These are phyloP conservation scores for Pochonia chlamydosporia DNA, from an alignment of 2,329 filamentous ascomycete species.

Conservation along the genomic window DNA sequence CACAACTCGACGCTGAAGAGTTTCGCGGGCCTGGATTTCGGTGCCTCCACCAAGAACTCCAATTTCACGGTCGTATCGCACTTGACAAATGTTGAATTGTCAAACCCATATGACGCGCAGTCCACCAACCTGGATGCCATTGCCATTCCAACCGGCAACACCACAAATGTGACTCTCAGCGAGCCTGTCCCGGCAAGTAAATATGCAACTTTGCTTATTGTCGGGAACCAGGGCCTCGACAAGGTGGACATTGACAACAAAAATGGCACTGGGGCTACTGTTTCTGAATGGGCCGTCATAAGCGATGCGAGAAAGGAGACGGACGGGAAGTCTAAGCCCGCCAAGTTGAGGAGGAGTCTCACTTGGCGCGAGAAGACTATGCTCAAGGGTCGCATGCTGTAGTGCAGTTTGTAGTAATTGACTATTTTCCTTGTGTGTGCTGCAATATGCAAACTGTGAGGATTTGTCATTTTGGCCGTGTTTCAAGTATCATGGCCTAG, in stretches of 20 bases:
- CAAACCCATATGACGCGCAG: conserved; percentile 8
- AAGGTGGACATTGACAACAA: conserved; percentile 6
- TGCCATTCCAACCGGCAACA: conserved; percentile 13
- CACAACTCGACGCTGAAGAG: conserved; percentile 9
- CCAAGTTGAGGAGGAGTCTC: neutral
- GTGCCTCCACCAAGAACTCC: neutral
- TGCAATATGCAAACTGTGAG: too few species aligned
- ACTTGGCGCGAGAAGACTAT: neutral
- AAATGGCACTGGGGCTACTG: conserved; percentile 14
- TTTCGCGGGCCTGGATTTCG: neutral
- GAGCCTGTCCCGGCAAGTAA: conserved; percentile 7
- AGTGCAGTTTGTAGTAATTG: too few species aligned
- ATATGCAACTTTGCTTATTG: conserved; percentile 14
- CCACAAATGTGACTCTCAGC: conserved; percentile 12
- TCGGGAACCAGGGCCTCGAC: conserved; percentile 13
- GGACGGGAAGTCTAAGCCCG: neutral
- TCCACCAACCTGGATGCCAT: conserved; percentile 7
- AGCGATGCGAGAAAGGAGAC: conserved; percentile 1
- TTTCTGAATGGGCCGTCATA: conserved; percentile 15
- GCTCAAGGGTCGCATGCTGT: neutral
- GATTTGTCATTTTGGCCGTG: too few species aligned
- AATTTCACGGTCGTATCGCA: conserved; percentile 8
- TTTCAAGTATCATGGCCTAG: too few species aligned
- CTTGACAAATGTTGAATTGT: conserved; percentile 8
- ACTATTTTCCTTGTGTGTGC: too few species aligned